Conservation (phyloP, 331 rosid genomes). For the Malus hybrid region DNA sequence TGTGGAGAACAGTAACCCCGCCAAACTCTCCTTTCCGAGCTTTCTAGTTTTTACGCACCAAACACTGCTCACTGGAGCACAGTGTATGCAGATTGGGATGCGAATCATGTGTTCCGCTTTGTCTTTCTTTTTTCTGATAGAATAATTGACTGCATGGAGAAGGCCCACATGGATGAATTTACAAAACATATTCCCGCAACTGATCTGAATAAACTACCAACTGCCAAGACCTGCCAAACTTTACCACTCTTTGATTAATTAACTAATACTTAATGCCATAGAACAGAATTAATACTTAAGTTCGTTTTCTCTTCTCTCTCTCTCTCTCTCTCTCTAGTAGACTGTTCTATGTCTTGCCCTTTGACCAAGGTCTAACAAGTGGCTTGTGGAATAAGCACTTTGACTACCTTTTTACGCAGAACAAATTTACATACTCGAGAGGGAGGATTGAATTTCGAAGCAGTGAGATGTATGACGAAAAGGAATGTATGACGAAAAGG, state of each 20-base stretch:
- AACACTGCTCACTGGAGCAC: not conserved
- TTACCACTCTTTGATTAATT: constrained; percentile 6
- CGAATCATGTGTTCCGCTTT: constrained; percentile 44
- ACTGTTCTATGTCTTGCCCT: not conserved
- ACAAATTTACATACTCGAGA: not conserved
- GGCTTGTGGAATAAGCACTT: not conserved
- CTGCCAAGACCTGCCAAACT: constrained; percentile 21
- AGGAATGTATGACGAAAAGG: constrained; percentile 4
- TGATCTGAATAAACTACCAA: constrained; percentile 36
- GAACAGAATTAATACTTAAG: no score
- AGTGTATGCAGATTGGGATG: constrained; percentile 34
- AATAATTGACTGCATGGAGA: not conserved
- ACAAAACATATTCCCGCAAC: constrained; percentile 26
- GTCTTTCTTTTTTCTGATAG: not conserved
- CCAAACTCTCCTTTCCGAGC: not conserved
- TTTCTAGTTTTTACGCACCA: not conserved
- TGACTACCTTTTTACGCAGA: not conserved
- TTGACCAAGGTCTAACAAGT: not conserved
- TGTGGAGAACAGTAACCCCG: constrained; percentile 4
- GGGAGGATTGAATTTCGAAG: not conserved
- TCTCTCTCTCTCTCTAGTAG: not conserved
- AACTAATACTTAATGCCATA: constrained; percentile 17
- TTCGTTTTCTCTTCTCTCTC: not conserved
- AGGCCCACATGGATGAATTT: not conserved
- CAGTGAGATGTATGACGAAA: constrained; percentile 3